phyloP scores from a whole-genome alignment of 2,329 filamentous ascomycete species.

The Ophiostoma quercus region DNA sequence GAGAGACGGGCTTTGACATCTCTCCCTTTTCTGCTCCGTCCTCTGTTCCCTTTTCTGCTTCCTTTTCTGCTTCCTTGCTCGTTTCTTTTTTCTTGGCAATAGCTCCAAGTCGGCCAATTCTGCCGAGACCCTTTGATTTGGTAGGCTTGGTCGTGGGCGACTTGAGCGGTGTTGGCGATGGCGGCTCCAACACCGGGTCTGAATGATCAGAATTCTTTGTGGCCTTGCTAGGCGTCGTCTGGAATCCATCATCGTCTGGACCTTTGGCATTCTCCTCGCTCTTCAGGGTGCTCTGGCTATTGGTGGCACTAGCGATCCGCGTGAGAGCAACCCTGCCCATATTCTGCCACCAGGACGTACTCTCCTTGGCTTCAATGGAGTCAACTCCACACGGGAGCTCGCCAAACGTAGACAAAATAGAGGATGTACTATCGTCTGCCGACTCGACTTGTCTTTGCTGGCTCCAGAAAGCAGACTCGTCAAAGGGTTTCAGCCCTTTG shows the following conservation, averaged over 20 bases:
- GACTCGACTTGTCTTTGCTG: conserved; percentile 33
- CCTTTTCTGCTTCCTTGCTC: too few relatives aligned
- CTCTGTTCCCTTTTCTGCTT: neutral
- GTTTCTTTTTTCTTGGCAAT: conserved; percentile 34
- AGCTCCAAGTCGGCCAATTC: conserved; percentile 22
- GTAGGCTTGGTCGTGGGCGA: neutral
- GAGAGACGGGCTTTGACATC: conserved; percentile 33
- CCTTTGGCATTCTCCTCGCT: neutral
- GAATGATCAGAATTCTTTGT: neutral
- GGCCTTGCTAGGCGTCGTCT: neutral
- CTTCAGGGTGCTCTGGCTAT: neutral
- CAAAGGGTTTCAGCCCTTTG: conserved; percentile 49
- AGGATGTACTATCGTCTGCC: conserved; percentile 38
- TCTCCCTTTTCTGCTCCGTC: neutral
- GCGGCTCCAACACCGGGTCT: neutral
- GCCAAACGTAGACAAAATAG: conserved; percentile 2
- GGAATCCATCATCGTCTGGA: conserved; percentile 13
- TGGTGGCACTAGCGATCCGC: conserved; percentile 18
- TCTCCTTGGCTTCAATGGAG: conserved; percentile 24
- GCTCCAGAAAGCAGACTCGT: conserved; percentile 38
- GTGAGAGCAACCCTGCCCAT: conserved; percentile 34
- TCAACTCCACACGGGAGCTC: conserved; percentile 30
- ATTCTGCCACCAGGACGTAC: conserved; percentile 46
- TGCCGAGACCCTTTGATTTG: conserved; percentile 17
- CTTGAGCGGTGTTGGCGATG: conserved; percentile 21